These are phyloP conservation scores for Ophiostoma novo-ulmi DNA, from an alignment of 2,329 filamentous ascomycete genomes.

Conservation along the genomic window DNA sequence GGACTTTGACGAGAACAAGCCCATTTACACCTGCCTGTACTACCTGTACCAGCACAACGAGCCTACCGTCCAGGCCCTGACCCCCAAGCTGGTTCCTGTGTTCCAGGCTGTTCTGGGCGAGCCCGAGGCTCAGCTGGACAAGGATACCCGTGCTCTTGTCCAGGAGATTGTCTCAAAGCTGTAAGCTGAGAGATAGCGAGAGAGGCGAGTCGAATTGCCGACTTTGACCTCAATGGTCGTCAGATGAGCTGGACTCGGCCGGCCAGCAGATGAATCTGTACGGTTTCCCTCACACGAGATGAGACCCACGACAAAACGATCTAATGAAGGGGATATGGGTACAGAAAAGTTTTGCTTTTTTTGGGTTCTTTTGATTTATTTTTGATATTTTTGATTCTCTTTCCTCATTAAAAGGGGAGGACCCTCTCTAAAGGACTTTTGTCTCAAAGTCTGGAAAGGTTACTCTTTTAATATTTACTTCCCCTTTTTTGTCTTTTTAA, in stretches of 20 bases:
- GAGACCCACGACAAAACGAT: constrained; percentile 7
- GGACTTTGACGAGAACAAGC: constrained; percentile 94
- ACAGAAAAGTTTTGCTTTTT: constrained; percentile 18
- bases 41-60: constrained; percentile 72
- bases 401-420: constrained; percentile 10
- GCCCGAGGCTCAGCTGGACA: constrained; percentile 70
- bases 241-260: constrained; percentile 10
- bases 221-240: background rate
- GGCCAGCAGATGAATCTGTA: constrained; percentile 11
- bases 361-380: background rate
- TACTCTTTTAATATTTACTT: constrained; percentile 8
- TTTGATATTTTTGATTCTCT: background rate
- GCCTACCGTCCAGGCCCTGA: constrained; percentile 63
- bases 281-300: background rate
- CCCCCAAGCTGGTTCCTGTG: constrained; percentile 62
- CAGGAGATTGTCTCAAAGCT: constrained; percentile 55
- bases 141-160: constrained; percentile 63
- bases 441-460: background rate
- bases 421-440: background rate
- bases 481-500: background rate
- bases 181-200: constrained; percentile 24
- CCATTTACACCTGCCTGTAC: constrained; percentile 85
- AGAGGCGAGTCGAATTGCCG: background rate
- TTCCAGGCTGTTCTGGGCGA: constrained; percentile 68
- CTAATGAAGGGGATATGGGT: constrained; percentile 13